Evolutionary conservation across 1,139 yeast genomes (phyloP), one percentile per base, ranked within the genome.

Genomic region (Sugiyamaella xylanicola): DNA sequence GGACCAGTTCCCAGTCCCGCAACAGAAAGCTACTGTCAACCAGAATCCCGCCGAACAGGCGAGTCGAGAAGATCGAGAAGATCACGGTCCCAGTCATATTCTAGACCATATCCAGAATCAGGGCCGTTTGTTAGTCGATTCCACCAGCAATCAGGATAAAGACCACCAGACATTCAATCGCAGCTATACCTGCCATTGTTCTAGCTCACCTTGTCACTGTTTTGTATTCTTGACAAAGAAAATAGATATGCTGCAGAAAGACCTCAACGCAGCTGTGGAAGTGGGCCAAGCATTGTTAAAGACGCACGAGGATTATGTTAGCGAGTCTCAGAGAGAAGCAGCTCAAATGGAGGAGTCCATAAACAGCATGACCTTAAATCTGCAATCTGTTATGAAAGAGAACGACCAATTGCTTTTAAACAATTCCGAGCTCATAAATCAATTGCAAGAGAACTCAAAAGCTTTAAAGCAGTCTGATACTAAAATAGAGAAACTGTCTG

Each of bases 191-290:
- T 46, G 50, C 36, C 17, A 8, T 9, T 46, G 42, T 25, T 4
- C 19, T 4, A n/a, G 15, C 4, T 21, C 36, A 4, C 52, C 56
- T 21, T 61, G 65, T 45, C 36, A 36, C 40, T 60, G 63, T 52
- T 62, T 50, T 48, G 29, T 40, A 25, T 45, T 21, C 19, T 62
- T 59, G 11, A 41, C 48, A 27, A 45, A 55, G 45, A 51, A 52
- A 29, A 60, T 65, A 16, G 50, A 51, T 7, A 53, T 59, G 21
- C 60, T 66, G 7, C 63, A 64, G 48, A 53, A 44, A 17, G 67
- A 65, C 41, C 63, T 67, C 19, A 59, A 54, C 25, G 58, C 60
- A 1, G 66, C 69, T 13, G 70, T 68, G 4, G 67, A 65, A 51
- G 63, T 65, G 1, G 70, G 70, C 15, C 65, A 65, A 48, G 68